Evolutionary conservation across 208 protist species (phyloP).

Genomic region (Acanthamoeba rhysodes): DNA sequence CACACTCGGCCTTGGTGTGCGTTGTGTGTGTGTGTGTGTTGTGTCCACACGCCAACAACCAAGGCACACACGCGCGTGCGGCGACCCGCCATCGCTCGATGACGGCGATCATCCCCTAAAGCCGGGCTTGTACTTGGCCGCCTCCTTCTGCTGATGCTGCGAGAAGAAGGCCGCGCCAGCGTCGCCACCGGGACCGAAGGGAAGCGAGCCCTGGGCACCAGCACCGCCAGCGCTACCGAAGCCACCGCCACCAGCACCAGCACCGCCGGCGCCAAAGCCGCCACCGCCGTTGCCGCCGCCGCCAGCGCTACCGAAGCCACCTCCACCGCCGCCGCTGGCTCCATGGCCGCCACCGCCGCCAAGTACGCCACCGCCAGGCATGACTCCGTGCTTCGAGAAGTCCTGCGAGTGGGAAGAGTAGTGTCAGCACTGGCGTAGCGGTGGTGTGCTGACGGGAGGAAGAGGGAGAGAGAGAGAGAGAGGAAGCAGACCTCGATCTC

Average conservation of each 20-base stretch:
- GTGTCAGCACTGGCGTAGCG: neutral
- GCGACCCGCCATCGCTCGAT: neutral
- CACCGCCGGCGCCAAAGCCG: neutral
- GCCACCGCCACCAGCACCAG: conserved; percentile 25
- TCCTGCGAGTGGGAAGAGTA: neutral
- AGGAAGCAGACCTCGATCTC: conserved; percentile 53
- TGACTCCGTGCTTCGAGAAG: conserved; percentile 56
- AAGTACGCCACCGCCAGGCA: conserved; percentile 1
- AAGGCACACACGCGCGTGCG: neutral
- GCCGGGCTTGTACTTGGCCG: conserved; percentile 76
- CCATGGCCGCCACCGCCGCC: neutral
- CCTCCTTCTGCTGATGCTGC: conserved; percentile 74
- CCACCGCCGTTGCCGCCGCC: conserved; percentile 8
- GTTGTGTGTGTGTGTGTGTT: neutral
- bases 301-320: conserved; percentile 38
- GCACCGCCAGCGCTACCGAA: neutral
- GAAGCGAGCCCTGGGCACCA: neutral
- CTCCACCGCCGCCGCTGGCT: conserved; percentile 26
- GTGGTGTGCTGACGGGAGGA: neutral
- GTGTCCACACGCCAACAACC: too few relatives aligned
- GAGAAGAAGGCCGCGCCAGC: conserved; percentile 71
- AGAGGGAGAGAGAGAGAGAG: neutral
- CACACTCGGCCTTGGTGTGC: neutral
- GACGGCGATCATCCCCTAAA: neutral
- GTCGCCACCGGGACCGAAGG: conserved; percentile 64